These are phyloP conservation scores for Canavalia ensiformis DNA, from an alignment of 306 rosid genomes.

Conservation along the genomic window DNA sequence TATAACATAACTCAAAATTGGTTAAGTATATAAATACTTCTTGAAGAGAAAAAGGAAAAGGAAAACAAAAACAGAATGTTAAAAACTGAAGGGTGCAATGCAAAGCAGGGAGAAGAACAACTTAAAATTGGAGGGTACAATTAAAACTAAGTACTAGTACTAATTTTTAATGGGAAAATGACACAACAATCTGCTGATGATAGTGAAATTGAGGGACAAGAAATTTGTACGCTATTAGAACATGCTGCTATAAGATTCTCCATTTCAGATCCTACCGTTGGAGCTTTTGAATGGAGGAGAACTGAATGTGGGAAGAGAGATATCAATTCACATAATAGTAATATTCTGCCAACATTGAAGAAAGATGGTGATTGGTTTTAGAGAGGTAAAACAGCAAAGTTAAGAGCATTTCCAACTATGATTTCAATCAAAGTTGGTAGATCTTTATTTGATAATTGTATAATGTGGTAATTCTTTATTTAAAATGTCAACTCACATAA, in stretches of 20 bases:
- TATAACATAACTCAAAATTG: too few species aligned
- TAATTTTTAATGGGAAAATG: not conserved
- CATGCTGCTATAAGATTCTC: not conserved
- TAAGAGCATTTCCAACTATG: too few species aligned
- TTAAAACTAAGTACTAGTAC: not conserved
- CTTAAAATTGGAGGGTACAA: not conserved
- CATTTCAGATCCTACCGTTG: not conserved
- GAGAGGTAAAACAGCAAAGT: too few species aligned
- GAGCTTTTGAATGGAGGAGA: not conserved
- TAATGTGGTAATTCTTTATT: too few species aligned
- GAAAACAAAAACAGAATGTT: not conserved
- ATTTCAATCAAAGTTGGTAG: too few species aligned
- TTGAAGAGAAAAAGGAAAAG: not conserved
- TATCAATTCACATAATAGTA: not conserved
- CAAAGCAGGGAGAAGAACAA: not conserved
- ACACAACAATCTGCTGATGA: not conserved
- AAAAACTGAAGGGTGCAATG: not conserved
- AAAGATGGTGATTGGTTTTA: not conserved
- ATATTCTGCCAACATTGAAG: slow-evolving; percentile 26
- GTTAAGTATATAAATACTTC: too few species aligned
- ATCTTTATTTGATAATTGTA: too few species aligned
- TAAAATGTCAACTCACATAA: too few species aligned
- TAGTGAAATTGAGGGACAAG: not conserved
- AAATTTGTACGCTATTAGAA: not conserved
- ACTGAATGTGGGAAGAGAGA: slow-evolving; percentile 39